A percentile compares a stretch with the other conserved stretches of the same genome.
phyloP scores from a whole-genome alignment of 2,329 filamentous ascomycete species.

The Colletotrichum navitas region DNA sequence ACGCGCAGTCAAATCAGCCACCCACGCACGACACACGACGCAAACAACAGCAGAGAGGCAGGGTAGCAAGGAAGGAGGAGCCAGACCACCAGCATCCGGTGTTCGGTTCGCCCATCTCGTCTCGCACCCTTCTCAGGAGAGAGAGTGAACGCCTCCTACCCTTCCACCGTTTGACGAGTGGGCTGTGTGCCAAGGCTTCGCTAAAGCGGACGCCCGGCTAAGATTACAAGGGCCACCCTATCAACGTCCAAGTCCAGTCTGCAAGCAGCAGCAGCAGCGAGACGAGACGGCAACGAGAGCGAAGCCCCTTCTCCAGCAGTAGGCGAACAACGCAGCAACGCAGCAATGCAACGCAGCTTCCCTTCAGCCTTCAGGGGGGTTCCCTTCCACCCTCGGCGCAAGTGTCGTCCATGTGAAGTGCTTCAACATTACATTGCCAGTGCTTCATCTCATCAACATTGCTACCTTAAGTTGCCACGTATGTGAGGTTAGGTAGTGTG shows the following conservation, averaged over 20 bases:
- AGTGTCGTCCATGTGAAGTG: not conserved
- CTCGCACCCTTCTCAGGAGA: not conserved
- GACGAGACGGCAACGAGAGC: not conserved
- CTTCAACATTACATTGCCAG: not conserved
- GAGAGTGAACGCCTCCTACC: no score
- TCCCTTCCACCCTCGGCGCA: not conserved
- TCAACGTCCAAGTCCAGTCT: not conserved
- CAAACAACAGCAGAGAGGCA: not conserved
- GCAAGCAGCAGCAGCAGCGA: not conserved
- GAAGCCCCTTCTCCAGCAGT: conserved; percentile 1
- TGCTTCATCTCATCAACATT: not conserved
- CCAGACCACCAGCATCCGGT: conserved; percentile 22
- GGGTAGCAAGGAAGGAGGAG: not conserved
- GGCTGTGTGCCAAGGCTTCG: conserved; percentile 35
- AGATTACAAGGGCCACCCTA: conserved; percentile 36
- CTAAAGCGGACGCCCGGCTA: conserved; percentile 28
- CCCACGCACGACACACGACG: not conserved
- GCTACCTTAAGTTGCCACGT: not conserved
- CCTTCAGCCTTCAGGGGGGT: conserved; percentile 23
- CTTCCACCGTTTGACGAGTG: conserved; percentile 19
- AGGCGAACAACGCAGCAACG: conserved; percentile 14
- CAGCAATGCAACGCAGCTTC: no score
- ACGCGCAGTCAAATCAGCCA: not conserved
- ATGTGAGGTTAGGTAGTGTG: not conserved
- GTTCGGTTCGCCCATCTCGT: conserved; percentile 14